These are phyloP conservation scores for Penicillium odoratum DNA, from an alignment of 495 filamentous ascomycete genomes.

Conservation along the genomic window DNA sequence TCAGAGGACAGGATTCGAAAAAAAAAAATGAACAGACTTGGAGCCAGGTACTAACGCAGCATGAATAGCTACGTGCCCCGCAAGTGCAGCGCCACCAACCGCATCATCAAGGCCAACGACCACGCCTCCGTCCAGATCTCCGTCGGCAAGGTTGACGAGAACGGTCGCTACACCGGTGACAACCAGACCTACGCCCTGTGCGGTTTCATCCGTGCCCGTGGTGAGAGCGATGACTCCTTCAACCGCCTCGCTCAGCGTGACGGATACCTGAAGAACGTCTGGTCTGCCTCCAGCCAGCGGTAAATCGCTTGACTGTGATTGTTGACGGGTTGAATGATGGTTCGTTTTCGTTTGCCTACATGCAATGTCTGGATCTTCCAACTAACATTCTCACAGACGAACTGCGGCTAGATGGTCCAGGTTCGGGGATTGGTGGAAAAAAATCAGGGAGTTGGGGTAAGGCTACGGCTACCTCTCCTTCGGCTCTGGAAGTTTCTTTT, in stretches of 20 bases:
- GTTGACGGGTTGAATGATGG: slow-evolving; percentile 39
- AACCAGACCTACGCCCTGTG: slow-evolving; percentile 96
- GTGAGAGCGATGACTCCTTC: slow-evolving; percentile 93
- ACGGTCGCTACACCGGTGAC: slow-evolving; percentile 94
- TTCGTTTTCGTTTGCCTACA: slow-evolving; percentile 10
- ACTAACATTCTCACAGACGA: slow-evolving; percentile 18
- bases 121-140: slow-evolving; percentile 89
- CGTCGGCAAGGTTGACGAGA: slow-evolving; percentile 92
- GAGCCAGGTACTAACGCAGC: slow-evolving; percentile 23
- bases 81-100: slow-evolving; percentile 94
- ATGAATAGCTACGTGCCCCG: slow-evolving; percentile 88
- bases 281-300: slow-evolving; percentile 72
- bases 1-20: slow-evolving; percentile 3
- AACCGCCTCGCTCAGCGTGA: slow-evolving; percentile 95
- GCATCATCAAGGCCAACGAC: slow-evolving; percentile 99
- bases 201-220: slow-evolving; percentile 96
- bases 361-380: neutral
- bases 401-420: slow-evolving; percentile 34
- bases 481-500: slow-evolving; percentile 19
- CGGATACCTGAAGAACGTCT: slow-evolving; percentile 94
- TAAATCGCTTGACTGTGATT: slow-evolving; percentile 45
- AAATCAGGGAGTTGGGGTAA: slow-evolving; percentile 25
- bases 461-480: slow-evolving; percentile 22
- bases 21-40: slow-evolving; percentile 7
- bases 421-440: slow-evolving; percentile 33